Evolutionary conservation across 108 stramenopile species (phyloP).

Genomic region (Epithemia pelagica): DNA sequence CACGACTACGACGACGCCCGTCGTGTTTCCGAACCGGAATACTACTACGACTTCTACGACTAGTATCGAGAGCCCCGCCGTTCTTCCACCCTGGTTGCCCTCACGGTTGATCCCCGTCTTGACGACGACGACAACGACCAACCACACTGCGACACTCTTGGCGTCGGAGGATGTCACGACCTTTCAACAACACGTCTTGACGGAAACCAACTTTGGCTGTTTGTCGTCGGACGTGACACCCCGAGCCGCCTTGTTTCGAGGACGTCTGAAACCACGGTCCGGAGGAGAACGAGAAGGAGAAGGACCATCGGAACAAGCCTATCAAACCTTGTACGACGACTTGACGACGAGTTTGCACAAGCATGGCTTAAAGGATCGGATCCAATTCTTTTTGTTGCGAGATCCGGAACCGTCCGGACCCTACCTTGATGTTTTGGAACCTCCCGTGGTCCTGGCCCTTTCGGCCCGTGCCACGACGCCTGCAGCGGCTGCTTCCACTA

Average conservation of each 20-base stretch:
- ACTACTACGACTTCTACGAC: too few relatives aligned
- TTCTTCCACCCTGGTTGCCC: too few relatives aligned
- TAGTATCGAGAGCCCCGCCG: too few relatives aligned
- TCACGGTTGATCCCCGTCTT: too few relatives aligned
- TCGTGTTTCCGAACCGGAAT: too few relatives aligned
- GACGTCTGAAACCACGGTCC: constrained; percentile 24
- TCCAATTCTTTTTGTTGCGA: constrained; percentile 58
- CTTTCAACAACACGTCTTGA: constrained; percentile 46
- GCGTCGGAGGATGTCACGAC: constrained; percentile 29
- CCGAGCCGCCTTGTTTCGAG: constrained; percentile 62
- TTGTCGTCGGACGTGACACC: constrained; percentile 50
- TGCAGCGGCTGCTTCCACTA: neutral
- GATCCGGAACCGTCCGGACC: constrained; percentile 49
- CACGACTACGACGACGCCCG: too few relatives aligned
- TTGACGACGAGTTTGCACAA: constrained; percentile 26
- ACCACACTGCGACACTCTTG: constrained; percentile 24
- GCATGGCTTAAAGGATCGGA: constrained; percentile 25
- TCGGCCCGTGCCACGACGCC: neutral
- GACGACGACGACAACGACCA: too few relatives aligned
- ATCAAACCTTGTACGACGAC: constrained; percentile 37
- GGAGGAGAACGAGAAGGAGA: neutral
- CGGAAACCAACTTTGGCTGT: constrained; percentile 42
- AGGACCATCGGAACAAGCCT: constrained; percentile 1
- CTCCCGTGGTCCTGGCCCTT: constrained; percentile 9
- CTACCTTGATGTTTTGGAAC: constrained; percentile 57